Evolutionary conservation across 805 yeast species (phyloP), one percentile per base, ranked within the genome.

Genomic region (Wickerhamiella vanderwaltii): DNA sequence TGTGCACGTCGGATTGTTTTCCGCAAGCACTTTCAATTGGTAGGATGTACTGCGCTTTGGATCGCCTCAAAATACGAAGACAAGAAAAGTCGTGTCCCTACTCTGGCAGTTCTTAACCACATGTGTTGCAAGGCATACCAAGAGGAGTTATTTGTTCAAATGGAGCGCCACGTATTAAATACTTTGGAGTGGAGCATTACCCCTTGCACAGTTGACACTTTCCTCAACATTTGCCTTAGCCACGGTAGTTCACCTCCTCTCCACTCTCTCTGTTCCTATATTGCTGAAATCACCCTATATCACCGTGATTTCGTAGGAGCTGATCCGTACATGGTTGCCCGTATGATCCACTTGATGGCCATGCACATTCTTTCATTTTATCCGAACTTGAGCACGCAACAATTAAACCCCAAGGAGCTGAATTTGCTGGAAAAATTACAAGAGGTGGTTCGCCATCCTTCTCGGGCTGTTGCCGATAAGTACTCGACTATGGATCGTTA

Each of bases 11-110:
- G 95, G 55, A 75, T 85, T 9, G 94, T 84, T 0, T 69, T 81
- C 49, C 73, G 78, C 51, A 87, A 80, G 49, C 95, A 85, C 62
- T 76, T 83, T 42, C 94, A 85, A 59, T 68, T 86, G 34, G 87
- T 86, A n/a, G 82, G 88, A 32, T 79, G 91, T 46, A 83, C 95
- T 6, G 84, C 95, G 46, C 64, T 86, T 25, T 86, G 95, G 95
- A 70, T 86, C 30, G 82, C 94, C 5, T 75, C 93, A 17, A 86
- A 86, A 58, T 69, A 78, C 13, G 77, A 73, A 56, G 81, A 82
- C 45, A 77, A 78, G 58, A 69, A 87, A 55, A 76, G 78, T 48
- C 67, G 85, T 52, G 73, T 79, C 36, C 91, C 91, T 31, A 71
- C 81, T 51, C 65, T 80, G 43, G 67, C 72, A 29, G 87, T 80